Evolutionary conservation across 1,284 basidiomycete genomes (phyloP).

Genomic region (Tetrapyrgos nigripes): DNA sequence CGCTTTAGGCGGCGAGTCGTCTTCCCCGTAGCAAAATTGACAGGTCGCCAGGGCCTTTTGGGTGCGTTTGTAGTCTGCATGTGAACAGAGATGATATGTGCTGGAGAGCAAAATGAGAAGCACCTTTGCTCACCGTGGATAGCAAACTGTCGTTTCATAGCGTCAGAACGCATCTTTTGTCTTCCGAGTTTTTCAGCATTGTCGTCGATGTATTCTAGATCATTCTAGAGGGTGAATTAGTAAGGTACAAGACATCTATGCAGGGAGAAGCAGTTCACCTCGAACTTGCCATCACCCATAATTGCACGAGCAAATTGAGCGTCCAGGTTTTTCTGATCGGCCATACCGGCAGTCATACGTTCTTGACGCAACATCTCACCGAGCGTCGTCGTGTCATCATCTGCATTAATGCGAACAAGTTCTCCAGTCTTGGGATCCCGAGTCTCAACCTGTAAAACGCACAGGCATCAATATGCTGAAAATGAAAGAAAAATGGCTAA

Average conservation of each 20-base stretch:
- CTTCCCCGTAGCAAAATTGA: constrained; percentile 88
- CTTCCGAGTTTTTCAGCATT: constrained; percentile 92
- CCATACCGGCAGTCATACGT: constrained; percentile 85
- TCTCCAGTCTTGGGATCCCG: constrained; percentile 90
- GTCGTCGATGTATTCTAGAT: constrained; percentile 96
- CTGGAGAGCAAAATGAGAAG: constrained; percentile 8
- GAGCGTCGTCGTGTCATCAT: constrained; percentile 87
- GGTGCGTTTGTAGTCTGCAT: constrained; percentile 92
- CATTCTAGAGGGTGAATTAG: constrained; percentile 52
- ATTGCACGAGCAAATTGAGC: constrained; percentile 90
- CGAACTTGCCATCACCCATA: constrained; percentile 85
- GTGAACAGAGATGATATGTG: not conserved
- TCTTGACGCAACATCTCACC: constrained; percentile 95
- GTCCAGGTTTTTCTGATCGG: constrained; percentile 92
- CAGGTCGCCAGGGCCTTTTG: constrained; percentile 90
- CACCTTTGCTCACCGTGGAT: constrained; percentile 76
- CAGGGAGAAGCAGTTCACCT: constrained; percentile 51
- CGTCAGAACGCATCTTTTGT: constrained; percentile 94
- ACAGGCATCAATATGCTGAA: constrained; percentile 7
- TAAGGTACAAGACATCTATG: not conserved
- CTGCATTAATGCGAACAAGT: constrained; percentile 83
- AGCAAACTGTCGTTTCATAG: constrained; percentile 96
- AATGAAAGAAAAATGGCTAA: not conserved
- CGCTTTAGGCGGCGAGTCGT: constrained; percentile 84
- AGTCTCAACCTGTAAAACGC: constrained; percentile 74